Conservation (phyloP, 257 asterid genomes). For the Henckelia pumila region DNA sequence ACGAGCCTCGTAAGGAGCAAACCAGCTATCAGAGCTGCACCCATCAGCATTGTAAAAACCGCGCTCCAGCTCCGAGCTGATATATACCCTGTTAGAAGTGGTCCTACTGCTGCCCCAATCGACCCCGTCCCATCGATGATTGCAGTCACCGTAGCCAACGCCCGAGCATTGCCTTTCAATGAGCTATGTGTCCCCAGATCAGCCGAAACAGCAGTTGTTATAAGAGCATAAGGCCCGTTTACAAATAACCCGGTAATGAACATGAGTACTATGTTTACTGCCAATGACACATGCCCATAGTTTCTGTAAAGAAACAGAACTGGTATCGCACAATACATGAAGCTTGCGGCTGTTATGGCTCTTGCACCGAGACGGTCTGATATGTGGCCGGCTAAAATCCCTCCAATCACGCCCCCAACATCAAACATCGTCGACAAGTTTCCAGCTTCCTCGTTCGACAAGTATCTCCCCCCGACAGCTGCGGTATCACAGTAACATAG, state of each 20-base stretch:
- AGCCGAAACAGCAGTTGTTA: constrained; percentile 96
- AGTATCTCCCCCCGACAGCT: constrained; percentile 81
- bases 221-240: constrained; percentile 93
- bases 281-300: constrained; percentile 77
- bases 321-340: constrained; percentile 94
- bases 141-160: constrained; percentile 91
- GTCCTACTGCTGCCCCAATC: constrained; percentile 95
- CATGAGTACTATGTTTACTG: constrained; percentile 68
- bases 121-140: constrained; percentile 98
- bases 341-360: constrained; percentile 95
- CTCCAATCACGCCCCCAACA: constrained; percentile 94
- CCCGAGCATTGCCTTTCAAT: constrained; percentile 78
- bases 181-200: constrained; percentile 96
- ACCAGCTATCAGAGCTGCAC: constrained; percentile 77
- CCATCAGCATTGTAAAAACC: constrained; percentile 91
- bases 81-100: constrained; percentile 81
- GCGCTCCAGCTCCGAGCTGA: constrained; percentile 87
- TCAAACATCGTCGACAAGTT: constrained; percentile 85
- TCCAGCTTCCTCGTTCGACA: constrained; percentile 76
- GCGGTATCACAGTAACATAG: constrained; percentile 27
- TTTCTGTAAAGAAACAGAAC: constrained; percentile 80
- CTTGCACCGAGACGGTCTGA: constrained; percentile 76
- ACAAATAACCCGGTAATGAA: constrained; percentile 78
- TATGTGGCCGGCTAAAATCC: constrained; percentile 86
- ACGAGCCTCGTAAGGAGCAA: constrained; percentile 80